These are phyloP conservation scores for Wickerhamomyces silvicola DNA, from an alignment of 805 yeast species.

Conservation along the genomic window DNA sequence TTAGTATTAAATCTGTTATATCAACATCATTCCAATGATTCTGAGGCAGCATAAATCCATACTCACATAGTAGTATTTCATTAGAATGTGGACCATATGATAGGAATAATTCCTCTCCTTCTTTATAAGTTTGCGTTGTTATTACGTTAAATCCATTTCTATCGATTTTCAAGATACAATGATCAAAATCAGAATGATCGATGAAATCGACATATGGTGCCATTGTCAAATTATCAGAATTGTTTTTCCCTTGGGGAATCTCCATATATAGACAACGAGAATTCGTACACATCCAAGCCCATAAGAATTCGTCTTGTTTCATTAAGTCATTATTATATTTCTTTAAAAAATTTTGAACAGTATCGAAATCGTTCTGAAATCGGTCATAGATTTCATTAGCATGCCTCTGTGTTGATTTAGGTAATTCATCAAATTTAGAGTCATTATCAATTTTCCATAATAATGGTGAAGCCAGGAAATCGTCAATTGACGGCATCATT, in stretches of 20 bases:
- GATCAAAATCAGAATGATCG: conserved; percentile 55
- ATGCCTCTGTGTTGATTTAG: conserved; percentile 35
- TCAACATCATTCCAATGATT: conserved; percentile 73
- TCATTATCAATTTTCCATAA: conserved; percentile 44
- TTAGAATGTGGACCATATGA: conserved; percentile 89
- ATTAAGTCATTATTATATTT: background rate
- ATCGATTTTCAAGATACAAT: conserved; percentile 44
- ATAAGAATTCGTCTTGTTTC: conserved; percentile 31
- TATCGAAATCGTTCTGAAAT: conserved; percentile 39
- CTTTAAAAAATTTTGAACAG: conserved; percentile 22
- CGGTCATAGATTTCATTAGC: conserved; percentile 34
- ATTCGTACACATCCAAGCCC: conserved; percentile 85
- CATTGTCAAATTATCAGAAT: conserved; percentile 71
- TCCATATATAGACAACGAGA: conserved; percentile 85
- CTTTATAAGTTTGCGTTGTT: conserved; percentile 27
- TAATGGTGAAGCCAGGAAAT: conserved; percentile 54
- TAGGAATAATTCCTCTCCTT: conserved; percentile 55
- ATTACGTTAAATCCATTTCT: conserved; percentile 47
- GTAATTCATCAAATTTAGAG: conserved; percentile 30
- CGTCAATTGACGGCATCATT: conserved; percentile 52
- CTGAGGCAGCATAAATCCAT: conserved; percentile 61
- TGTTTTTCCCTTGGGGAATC: conserved; percentile 44
- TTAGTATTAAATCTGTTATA: conserved; percentile 38
- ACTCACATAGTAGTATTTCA: conserved; percentile 75
- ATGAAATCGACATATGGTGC: conserved; percentile 89